A percentile compares a stretch with the other conserved stretches of the same genome.
Evolutionary conservation across 768 basidiomycete genomes (phyloP).

Genomic region (Asterophora parasitica): DNA sequence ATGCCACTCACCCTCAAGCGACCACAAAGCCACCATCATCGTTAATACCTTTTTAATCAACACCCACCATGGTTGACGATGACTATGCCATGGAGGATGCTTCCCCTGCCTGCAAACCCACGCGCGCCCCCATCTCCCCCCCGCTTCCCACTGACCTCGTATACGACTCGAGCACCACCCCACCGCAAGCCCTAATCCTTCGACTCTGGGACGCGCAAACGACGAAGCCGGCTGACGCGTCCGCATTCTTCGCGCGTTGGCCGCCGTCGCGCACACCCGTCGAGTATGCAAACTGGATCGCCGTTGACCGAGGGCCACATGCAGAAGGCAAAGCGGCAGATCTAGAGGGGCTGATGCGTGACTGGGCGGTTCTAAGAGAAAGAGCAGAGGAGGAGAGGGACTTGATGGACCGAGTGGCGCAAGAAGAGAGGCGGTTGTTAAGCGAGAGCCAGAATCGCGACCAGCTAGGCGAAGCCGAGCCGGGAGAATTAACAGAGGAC

Average conservation of each 20-base stretch:
- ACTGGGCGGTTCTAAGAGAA: conserved; percentile 1
- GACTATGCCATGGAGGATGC: conserved; percentile 13
- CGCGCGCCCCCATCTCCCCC: conserved; percentile 7
- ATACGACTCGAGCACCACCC: conserved; percentile 7
- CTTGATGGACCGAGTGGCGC: neutral
- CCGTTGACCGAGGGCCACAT: conserved; percentile 22
- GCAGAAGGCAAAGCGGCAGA: neutral
- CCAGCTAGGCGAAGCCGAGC: neutral
- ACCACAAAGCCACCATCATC: too few relatives aligned
- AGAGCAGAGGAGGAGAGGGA: neutral
- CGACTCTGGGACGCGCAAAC: conserved; percentile 20
- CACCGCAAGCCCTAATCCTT: conserved; percentile 11
- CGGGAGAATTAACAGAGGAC: neutral
- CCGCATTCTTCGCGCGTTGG: conserved; percentile 30
- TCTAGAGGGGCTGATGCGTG: conserved; percentile 4
- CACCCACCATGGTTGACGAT: conserved; percentile 3
- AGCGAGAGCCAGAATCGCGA: neutral
- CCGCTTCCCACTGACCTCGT: conserved; percentile 14
- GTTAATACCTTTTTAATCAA: neutral
- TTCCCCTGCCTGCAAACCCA: neutral
- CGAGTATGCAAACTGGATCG: conserved; percentile 31
- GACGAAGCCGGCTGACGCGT: conserved; percentile 20
- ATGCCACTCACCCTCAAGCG: too few relatives aligned
- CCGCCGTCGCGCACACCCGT: conserved; percentile 32
- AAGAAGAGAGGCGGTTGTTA: too few relatives aligned